Conservation (phyloP, 352 stramenopile genomes). For the Aphanomyces euteiches region DNA sequence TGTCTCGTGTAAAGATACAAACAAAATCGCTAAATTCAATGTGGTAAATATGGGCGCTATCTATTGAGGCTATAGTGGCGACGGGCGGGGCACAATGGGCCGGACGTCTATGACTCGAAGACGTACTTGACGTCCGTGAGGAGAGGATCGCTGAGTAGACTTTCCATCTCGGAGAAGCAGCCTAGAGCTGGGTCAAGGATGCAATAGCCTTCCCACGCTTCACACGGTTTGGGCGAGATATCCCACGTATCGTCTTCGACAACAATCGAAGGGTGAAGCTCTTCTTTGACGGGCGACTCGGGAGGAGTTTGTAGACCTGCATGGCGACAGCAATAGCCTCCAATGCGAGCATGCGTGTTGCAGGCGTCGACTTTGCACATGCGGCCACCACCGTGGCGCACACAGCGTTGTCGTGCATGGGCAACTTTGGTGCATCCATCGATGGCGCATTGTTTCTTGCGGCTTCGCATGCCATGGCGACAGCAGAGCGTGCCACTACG, state of each 20-base stretch:
- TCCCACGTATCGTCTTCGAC: slow-evolving; percentile 18
- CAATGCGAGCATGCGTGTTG: slow-evolving; percentile 27
- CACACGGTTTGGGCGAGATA: neutral
- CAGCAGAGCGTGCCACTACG: slow-evolving; percentile 6
- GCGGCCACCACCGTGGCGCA: slow-evolving; percentile 25
- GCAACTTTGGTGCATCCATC: slow-evolving; percentile 24
- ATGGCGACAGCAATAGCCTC: slow-evolving; percentile 27
- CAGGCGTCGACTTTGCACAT: slow-evolving; percentile 28
- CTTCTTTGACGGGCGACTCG: neutral
- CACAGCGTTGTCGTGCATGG: slow-evolving; percentile 26
- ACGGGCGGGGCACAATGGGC: too few relatives aligned
- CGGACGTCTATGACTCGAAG: neutral
- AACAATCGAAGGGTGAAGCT: neutral
- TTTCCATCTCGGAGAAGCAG: slow-evolving; percentile 14
- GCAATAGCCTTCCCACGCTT: slow-evolving; percentile 19
- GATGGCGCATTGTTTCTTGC: slow-evolving; percentile 13
- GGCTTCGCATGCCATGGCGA: slow-evolving; percentile 8
- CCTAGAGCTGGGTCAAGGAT: slow-evolving; percentile 16
- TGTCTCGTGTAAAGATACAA: too few relatives aligned
- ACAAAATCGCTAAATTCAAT: too few relatives aligned
- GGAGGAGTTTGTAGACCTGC: neutral
- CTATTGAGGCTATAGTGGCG: too few relatives aligned
- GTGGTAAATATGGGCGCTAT: too few relatives aligned
- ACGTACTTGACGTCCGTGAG: slow-evolving; percentile 5
- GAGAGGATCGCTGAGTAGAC: neutral